These are phyloP conservation scores for Silene uniflora DNA, from an alignment of 148 eudicot species.

Conservation along the genomic window DNA sequence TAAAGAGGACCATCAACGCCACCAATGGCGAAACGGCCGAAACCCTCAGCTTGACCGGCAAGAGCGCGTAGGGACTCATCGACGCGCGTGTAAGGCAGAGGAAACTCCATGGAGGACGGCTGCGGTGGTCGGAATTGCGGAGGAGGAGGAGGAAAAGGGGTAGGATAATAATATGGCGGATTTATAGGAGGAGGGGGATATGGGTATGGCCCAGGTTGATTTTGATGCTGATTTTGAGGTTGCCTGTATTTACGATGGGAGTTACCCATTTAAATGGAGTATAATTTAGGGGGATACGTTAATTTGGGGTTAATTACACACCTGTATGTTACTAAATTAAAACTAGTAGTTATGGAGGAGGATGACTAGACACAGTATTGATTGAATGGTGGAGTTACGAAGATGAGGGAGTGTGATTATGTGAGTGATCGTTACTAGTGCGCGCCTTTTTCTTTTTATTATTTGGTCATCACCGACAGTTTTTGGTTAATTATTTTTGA, in stretches of 20 bases:
- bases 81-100: slow-evolving; percentile 56
- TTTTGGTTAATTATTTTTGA: too few relatives aligned
- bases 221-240: not conserved
- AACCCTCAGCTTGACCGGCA: slow-evolving; percentile 74
- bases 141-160: slow-evolving; percentile 19
- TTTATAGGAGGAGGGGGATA: slow-evolving; percentile 6
- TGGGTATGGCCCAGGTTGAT: not conserved
- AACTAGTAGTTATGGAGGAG: too few relatives aligned
- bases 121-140: not conserved
- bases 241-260: not conserved
- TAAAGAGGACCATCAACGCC: slow-evolving; percentile 64
- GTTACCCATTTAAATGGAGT: not conserved
- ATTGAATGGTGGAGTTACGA: too few relatives aligned
- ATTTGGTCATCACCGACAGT: too few relatives aligned
- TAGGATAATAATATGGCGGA: slow-evolving; percentile 16
- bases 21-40: slow-evolving; percentile 61
- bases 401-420: too few relatives aligned
- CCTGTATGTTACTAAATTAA: too few relatives aligned
- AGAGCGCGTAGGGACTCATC: slow-evolving; percentile 53
- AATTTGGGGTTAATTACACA: not conserved
- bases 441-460: too few relatives aligned
- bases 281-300: too few relatives aligned
- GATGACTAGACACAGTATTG: too few relatives aligned
- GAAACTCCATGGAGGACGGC: slow-evolving; percentile 15
- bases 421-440: too few relatives aligned